A percentile compares a stretch with the other conserved stretches of the same genome.
Conservation (phyloP, 176 grass and related monocot species). For the Guadua angustifolia region DNA sequence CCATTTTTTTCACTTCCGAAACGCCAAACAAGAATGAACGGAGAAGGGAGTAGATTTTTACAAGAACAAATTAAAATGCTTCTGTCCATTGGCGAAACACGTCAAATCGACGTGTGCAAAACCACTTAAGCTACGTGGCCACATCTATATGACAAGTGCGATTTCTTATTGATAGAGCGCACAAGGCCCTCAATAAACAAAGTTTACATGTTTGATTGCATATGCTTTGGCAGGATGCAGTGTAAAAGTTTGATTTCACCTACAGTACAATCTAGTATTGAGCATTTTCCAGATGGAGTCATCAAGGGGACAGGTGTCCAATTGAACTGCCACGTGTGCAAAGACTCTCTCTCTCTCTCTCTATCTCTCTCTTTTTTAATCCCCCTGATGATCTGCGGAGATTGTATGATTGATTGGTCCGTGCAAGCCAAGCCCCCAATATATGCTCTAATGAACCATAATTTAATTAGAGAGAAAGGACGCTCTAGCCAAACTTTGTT, state of each 20-base stretch:
- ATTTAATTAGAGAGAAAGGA: too few species aligned
- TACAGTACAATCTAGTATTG: not conserved
- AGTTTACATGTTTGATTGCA: not conserved
- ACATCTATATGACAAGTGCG: not conserved
- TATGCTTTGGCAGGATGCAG: not conserved
- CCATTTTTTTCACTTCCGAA: too few species aligned
- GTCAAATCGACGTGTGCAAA: not conserved
- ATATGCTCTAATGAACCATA: too few species aligned
- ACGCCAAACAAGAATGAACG: too few species aligned
- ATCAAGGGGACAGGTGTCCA: constrained; percentile 12
- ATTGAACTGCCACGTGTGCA: not conserved
- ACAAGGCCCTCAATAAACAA: not conserved
- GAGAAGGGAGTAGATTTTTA: too few species aligned
- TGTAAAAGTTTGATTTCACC: not conserved
- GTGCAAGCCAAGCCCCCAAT: too few species aligned
- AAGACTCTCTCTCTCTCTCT: not conserved
- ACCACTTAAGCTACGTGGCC: not conserved
- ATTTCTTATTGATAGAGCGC: not conserved
- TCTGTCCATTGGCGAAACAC: not conserved
- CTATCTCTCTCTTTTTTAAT: too few species aligned
- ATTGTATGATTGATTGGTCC: too few species aligned
- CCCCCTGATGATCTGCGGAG: too few species aligned
- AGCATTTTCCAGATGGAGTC: not conserved
- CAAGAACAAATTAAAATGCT: not conserved
- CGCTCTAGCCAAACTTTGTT: not conserved